phyloP scores from a whole-genome alignment of 108 stramenopile species.

The Skeletonema marinoi region DNA sequence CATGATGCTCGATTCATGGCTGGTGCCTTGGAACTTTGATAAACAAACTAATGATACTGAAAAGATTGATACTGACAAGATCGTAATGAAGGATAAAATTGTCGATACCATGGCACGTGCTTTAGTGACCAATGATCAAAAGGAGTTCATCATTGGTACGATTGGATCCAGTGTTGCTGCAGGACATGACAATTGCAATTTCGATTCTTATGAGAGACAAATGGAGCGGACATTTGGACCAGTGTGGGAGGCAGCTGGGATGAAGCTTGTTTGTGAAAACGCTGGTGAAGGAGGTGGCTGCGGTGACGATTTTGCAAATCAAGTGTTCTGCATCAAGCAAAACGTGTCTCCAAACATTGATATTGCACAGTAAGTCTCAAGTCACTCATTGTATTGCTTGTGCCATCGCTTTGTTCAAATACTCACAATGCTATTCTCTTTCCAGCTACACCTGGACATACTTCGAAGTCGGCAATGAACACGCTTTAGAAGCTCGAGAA shows the following conservation, averaged over 20 bases:
- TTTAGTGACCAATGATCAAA: constrained; percentile 34
- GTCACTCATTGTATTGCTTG: too few relatives aligned
- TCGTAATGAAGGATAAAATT: neutral
- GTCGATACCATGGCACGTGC: constrained; percentile 26
- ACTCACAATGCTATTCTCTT: too few relatives aligned
- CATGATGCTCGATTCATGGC: constrained; percentile 27
- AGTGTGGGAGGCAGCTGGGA: constrained; percentile 44
- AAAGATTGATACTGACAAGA: neutral
- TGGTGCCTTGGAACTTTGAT: constrained; percentile 17
- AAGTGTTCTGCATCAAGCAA: constrained; percentile 42
- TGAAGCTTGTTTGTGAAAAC: constrained; percentile 41
- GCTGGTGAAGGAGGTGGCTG: constrained; percentile 47
- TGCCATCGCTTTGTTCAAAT: too few relatives aligned
- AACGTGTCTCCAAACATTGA: constrained; percentile 27
- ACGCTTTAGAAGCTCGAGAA: constrained; percentile 16
- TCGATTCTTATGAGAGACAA: constrained; percentile 30
- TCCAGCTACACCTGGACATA: constrained; percentile 48
- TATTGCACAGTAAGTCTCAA: constrained; percentile 1
- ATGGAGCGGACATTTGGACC: constrained; percentile 35
- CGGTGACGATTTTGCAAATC: constrained; percentile 33
- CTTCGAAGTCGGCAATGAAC: constrained; percentile 36
- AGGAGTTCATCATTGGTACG: constrained; percentile 18
- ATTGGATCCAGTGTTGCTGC: constrained; percentile 47
- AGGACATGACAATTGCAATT: constrained; percentile 42
- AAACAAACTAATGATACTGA: neutral